Percentiles rank a stretch among this genome's conserved stretches.
Evolutionary conservation across 2,329 filamentous ascomycete species (phyloP).

Genomic region (Colletotrichum ledebouriae): DNA sequence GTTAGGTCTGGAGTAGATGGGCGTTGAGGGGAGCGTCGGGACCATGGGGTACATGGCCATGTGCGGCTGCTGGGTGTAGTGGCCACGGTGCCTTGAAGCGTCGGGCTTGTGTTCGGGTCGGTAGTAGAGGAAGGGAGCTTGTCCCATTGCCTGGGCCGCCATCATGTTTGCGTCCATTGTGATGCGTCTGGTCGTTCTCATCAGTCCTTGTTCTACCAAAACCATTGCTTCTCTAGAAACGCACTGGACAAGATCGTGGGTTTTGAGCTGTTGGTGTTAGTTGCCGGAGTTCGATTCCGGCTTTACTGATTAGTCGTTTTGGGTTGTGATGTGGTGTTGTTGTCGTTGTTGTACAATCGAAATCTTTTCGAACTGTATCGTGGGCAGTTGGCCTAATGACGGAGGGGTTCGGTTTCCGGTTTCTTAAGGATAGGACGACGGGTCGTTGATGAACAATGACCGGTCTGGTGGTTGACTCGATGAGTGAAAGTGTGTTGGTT

Average conservation of each 20-base stretch:
- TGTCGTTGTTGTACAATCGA: conserved; percentile 47
- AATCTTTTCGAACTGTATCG: conserved; percentile 45
- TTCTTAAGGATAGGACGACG: conserved; percentile 61
- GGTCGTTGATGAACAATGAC: conserved; percentile 48
- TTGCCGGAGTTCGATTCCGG: conserved; percentile 28
- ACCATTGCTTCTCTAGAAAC: conserved; percentile 43
- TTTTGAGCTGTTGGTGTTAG: conserved; percentile 35
- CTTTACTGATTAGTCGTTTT: conserved; percentile 27
- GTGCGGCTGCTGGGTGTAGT: conserved; percentile 74
- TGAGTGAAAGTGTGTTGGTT: conserved; percentile 38
- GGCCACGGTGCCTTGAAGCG: conserved; percentile 76
- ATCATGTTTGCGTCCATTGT: conserved; percentile 76
- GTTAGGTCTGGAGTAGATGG: conserved; percentile 74
- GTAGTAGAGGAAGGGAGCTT: conserved; percentile 90
- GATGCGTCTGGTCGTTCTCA: conserved; percentile 46
- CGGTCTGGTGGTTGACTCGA: conserved; percentile 41
- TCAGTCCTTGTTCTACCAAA: conserved; percentile 42
- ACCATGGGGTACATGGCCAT: conserved; percentile 68
- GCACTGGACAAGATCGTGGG: conserved; percentile 48
- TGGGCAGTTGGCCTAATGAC: conserved; percentile 53
- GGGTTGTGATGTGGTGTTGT: conserved; percentile 32
- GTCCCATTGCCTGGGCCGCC: conserved; percentile 71
- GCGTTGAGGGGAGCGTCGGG: conserved; percentile 71
- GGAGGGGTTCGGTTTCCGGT: conserved; percentile 33
- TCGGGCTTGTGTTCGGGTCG: conserved; percentile 81